These are phyloP conservation scores for Suillus weaverae DNA, from an alignment of 768 basidiomycete genomes.

Conservation along the genomic window DNA sequence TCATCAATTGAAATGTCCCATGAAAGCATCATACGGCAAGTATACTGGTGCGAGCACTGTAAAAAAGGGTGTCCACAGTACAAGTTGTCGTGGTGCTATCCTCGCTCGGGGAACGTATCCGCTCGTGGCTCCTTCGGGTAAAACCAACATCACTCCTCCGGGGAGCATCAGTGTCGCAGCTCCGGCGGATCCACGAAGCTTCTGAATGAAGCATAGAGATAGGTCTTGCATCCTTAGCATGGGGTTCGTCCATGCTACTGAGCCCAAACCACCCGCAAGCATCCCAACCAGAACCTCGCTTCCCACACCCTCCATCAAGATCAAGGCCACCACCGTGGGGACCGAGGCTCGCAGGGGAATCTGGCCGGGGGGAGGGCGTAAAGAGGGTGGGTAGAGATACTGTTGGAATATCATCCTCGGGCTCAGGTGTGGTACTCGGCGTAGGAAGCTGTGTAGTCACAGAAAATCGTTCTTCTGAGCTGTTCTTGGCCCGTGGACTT, in stretches of 20 bases:
- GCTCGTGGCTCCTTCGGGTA: conserved; percentile 6
- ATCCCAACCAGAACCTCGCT: conserved; percentile 35
- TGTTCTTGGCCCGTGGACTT: neutral
- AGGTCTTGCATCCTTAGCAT: neutral
- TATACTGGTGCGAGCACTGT: conserved; percentile 32
- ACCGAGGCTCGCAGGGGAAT: conserved; percentile 24
- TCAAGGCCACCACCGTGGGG: conserved; percentile 32
- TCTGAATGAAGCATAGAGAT: neutral
- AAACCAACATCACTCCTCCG: conserved; percentile 8
- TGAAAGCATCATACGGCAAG: conserved; percentile 11
- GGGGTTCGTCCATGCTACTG: conserved; percentile 5
- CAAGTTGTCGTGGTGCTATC: conserved; percentile 24
- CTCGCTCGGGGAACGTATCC: conserved; percentile 23
- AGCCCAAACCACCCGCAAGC: conserved; percentile 32
- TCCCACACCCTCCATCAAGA: conserved; percentile 29
- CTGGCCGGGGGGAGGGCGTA: conserved; percentile 4
- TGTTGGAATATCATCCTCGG: neutral
- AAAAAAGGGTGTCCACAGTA: conserved; percentile 27
- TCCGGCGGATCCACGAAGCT: conserved; percentile 10
- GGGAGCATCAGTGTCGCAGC: conserved; percentile 14
- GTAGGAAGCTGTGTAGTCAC: conserved; percentile 27
- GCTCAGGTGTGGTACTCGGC: conserved; percentile 29
- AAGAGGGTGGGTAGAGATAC: neutral
- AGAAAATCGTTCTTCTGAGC: neutral
- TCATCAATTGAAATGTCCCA: neutral